These are phyloP conservation scores for Arthrobotrys entomopaga DNA, from an alignment of 2,329 filamentous ascomycete genomes.

Conservation along the genomic window DNA sequence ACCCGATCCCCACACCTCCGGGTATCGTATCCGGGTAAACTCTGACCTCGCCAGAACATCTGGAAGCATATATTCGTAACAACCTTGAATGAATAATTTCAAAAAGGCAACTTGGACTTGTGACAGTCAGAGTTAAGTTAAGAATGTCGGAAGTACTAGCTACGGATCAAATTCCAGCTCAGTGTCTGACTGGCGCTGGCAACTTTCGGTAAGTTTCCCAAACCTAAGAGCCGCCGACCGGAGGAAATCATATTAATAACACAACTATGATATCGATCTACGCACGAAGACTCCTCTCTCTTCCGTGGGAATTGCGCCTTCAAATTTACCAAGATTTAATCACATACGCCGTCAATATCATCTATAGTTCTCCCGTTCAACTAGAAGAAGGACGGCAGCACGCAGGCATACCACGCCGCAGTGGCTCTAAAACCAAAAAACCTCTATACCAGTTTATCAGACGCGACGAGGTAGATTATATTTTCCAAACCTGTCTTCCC, in stretches of 20 bases:
- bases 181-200: neutral
- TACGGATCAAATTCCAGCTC: neutral
- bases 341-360: conserved; percentile 12
- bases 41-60: neutral
- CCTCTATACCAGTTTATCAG: conserved; percentile 3
- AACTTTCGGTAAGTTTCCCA: neutral
- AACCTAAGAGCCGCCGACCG: neutral
- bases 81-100: neutral
- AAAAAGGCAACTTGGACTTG: neutral
- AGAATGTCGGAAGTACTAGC: neutral
- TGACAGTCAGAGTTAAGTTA: neutral
- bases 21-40: neutral
- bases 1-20: conserved; percentile 1
- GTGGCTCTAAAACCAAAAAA: neutral
- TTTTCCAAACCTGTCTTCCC: neutral
- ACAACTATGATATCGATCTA: neutral
- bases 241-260: neutral
- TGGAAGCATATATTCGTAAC: neutral
- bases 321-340: conserved; percentile 32
- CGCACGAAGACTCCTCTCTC: conserved; percentile 3
- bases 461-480: conserved; percentile 12
- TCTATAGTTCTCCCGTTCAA: conserved; percentile 15
- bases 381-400: conserved; percentile 6
- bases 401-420: neutral
- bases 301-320: conserved; percentile 15